A percentile compares a stretch with the other conserved stretches of the same genome.
These are phyloP conservation scores for Coniferiporia sulphurascens DNA, from an alignment of 1,284 basidiomycete species.

Conservation along the genomic window DNA sequence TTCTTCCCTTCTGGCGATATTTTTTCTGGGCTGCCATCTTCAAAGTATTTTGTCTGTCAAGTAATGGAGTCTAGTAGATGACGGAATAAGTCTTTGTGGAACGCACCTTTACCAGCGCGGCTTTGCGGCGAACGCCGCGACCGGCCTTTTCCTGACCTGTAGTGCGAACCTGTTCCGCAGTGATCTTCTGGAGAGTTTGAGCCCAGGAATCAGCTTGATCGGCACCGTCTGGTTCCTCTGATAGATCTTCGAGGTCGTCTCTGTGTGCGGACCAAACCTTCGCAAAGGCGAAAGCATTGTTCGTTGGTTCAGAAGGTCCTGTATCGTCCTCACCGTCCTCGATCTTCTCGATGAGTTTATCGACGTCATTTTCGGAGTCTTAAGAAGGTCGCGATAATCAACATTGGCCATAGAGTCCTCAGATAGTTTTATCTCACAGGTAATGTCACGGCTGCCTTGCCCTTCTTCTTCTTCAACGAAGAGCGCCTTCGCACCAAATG, in stretches of 20 bases:
- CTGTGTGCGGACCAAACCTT: constrained; percentile 84
- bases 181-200: constrained; percentile 61
- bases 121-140: constrained; percentile 65
- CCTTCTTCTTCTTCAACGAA: constrained; percentile 54
- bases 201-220: constrained; percentile 76
- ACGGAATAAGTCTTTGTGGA: neutral
- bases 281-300: constrained; percentile 71
- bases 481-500: constrained; percentile 77
- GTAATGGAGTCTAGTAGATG: neutral
- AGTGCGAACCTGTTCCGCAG: constrained; percentile 42
- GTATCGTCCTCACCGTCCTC: constrained; percentile 65
- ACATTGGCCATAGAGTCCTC: too few species aligned
- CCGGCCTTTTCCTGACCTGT: constrained; percentile 52
- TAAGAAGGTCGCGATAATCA: neutral
- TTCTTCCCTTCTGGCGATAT: constrained; percentile 5
- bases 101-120: constrained; percentile 42
- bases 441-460: constrained; percentile 49
- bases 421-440: constrained; percentile 45
- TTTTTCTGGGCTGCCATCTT: constrained; percentile 18
- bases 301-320: constrained; percentile 36
- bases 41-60: constrained; percentile 10
- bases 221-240: constrained; percentile 38
- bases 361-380: constrained; percentile 78
- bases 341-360: constrained; percentile 78
- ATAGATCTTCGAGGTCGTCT: constrained; percentile 61